Conservation (phyloP, 495 filamentous ascomycete genomes). For the Immersiella caudata region DNA sequence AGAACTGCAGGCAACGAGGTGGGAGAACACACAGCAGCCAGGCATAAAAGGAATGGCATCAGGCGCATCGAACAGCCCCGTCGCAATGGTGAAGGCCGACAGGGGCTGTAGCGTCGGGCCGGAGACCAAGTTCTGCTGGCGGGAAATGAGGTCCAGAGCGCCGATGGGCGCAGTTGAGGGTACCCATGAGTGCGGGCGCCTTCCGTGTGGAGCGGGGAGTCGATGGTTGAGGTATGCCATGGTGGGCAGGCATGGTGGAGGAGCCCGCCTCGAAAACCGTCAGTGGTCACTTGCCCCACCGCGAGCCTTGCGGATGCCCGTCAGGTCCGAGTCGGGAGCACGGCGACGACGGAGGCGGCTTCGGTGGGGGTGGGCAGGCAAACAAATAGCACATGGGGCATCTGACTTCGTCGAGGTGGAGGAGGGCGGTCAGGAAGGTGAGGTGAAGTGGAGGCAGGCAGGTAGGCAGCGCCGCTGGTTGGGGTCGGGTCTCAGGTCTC, state of each 20-base stretch:
- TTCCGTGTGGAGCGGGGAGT: slow-evolving; percentile 27
- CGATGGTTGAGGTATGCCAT: slow-evolving; percentile 33
- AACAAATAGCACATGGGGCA: neutral
- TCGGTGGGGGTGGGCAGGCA: neutral
- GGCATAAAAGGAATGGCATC: slow-evolving; percentile 31
- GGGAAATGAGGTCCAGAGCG: slow-evolving; percentile 35
- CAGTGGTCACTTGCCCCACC: slow-evolving; percentile 7
- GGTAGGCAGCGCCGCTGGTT: neutral
- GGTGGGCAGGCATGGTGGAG: slow-evolving; percentile 37
- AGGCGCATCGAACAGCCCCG: slow-evolving; percentile 24
- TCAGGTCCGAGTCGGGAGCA: neutral
- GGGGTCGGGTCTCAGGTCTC: neutral
- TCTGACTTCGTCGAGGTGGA: neutral
- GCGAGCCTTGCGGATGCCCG: neutral
- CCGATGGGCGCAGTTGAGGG: slow-evolving; percentile 23
- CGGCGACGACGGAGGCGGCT: neutral
- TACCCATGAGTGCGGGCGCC: slow-evolving; percentile 26
- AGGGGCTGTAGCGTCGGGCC: slow-evolving; percentile 31
- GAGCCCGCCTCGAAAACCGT: neutral
- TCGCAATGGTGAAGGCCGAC: slow-evolving; percentile 28
- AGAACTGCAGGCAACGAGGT: slow-evolving; percentile 11
- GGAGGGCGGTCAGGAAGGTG: neutral
- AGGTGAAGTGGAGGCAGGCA: neutral
- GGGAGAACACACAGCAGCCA: slow-evolving; percentile 36
- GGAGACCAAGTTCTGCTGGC: slow-evolving; percentile 29